Conservation (phyloP, 306 rosid genomes). For the Macrotyloma uniflorum region DNA sequence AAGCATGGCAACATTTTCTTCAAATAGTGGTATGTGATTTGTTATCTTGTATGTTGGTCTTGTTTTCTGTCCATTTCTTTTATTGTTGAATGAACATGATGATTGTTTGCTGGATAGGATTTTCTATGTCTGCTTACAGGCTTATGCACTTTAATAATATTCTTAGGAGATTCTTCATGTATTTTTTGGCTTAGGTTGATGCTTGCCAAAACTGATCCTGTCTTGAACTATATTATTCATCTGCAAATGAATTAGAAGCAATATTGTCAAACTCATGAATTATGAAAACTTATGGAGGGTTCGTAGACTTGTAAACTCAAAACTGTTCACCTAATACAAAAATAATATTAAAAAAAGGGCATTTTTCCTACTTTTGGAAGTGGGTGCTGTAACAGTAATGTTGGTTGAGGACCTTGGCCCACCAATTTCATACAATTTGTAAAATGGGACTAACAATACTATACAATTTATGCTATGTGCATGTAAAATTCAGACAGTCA, state of each 20-base stretch:
- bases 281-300: background rate
- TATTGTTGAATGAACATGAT: constrained; percentile 1
- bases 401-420: background rate
- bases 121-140: constrained; percentile 25
- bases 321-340: background rate
- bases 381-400: background rate
- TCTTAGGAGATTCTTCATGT: constrained; percentile 10
- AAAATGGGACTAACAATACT: background rate
- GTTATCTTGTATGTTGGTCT: constrained; percentile 18
- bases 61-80: background rate
- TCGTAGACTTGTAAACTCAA: background rate
- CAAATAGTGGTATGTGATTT: constrained; percentile 21
- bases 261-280: background rate
- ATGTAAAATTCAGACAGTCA: background rate
- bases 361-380: background rate
- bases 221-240: constrained; percentile 30
- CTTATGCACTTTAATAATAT: constrained; percentile 18
- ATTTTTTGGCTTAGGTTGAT: constrained; percentile 24
- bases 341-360: background rate
- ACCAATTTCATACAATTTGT: background rate
- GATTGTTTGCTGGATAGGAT: background rate
- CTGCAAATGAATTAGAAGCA: constrained; percentile 12
- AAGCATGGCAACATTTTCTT: background rate
- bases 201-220: constrained; percentile 18
- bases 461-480: background rate